Conservation (phyloP, 2,329 filamentous ascomycete species). For the Basipetospora chlamydospora region DNA sequence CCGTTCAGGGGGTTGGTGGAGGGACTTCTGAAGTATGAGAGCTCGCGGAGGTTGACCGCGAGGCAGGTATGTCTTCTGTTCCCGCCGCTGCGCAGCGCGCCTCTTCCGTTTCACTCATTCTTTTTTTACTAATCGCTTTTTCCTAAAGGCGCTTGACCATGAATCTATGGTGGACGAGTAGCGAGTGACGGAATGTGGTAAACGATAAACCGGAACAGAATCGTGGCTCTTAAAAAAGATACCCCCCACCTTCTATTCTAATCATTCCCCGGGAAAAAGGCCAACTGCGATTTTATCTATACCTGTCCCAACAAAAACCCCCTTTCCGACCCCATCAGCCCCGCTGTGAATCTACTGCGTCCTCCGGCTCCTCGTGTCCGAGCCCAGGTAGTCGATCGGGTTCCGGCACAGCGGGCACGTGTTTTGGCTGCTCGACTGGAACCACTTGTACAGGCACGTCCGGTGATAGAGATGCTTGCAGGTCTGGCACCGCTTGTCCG, state of each 20-base stretch:
- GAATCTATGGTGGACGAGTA: neutral
- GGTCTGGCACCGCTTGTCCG: constrained; percentile 79
- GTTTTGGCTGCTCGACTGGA: constrained; percentile 81
- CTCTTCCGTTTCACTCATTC: neutral
- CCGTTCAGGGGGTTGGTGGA: constrained; percentile 51
- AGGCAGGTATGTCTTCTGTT: constrained; percentile 23
- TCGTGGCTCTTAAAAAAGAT: too few relatives aligned
- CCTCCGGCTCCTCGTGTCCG: constrained; percentile 17
- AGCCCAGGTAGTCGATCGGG: constrained; percentile 51
- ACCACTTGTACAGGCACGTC: constrained; percentile 89
- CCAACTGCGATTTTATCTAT: too few relatives aligned
- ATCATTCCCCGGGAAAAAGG: too few relatives aligned
- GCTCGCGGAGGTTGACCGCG: constrained; percentile 50
- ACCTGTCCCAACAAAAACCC: neutral
- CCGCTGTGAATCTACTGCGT: neutral
- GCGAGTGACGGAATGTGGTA: too few relatives aligned
- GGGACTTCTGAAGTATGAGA: constrained; percentile 56
- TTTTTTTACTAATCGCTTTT: neutral
- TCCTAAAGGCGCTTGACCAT: neutral
- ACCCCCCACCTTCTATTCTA: too few relatives aligned
- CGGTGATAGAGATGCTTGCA: constrained; percentile 92
- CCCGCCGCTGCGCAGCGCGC: too few relatives aligned
- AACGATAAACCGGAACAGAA: too few relatives aligned
- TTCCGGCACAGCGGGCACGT: constrained; percentile 89
- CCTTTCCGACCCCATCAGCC: neutral